Percentiles rank a stretch among this genome's conserved stretches.
Conservation (phyloP, 1,139 yeast species). For the Entelexis sorbosivorans region DNA sequence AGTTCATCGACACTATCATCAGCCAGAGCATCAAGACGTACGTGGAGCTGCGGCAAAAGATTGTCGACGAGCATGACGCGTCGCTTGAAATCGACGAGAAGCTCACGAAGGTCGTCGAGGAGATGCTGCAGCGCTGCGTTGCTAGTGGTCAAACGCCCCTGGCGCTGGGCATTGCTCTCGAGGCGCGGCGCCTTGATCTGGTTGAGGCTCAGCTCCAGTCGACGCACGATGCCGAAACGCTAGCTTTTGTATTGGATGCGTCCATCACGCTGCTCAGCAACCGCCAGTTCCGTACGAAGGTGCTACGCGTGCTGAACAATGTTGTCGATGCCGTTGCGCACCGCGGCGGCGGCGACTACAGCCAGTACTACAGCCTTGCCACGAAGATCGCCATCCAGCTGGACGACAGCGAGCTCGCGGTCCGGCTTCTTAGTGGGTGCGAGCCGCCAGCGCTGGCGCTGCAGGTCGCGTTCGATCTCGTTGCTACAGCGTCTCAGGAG, state of each 20-base stretch:
- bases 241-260: constrained; percentile 67
- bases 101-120: constrained; percentile 62
- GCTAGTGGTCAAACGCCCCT: constrained; percentile 59
- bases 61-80: constrained; percentile 21
- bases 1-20: constrained; percentile 85
- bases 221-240: constrained; percentile 37
- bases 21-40: constrained; percentile 69
- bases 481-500: constrained; percentile 87
- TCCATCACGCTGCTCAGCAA: constrained; percentile 56
- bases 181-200: constrained; percentile 75
- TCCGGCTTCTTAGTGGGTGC: constrained; percentile 52
- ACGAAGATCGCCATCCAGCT: constrained; percentile 82
- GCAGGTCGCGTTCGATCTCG: constrained; percentile 93
- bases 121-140: constrained; percentile 76
- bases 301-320: constrained; percentile 52
- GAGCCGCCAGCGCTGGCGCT: constrained; percentile 51
- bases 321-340: constrained; percentile 20
- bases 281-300: constrained; percentile 52
- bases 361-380: constrained; percentile 68
- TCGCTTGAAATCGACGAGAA: constrained; percentile 43
- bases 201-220: constrained; percentile 48
- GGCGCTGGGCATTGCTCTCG: constrained; percentile 86
- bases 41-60: constrained; percentile 47
- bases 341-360: constrained; percentile 42
- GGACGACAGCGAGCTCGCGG: constrained; percentile 63